Base-by-base conservation (phyloP, 2,329 filamentous ascomycete genomes). In the Lecanosticta acicola region DNA sequence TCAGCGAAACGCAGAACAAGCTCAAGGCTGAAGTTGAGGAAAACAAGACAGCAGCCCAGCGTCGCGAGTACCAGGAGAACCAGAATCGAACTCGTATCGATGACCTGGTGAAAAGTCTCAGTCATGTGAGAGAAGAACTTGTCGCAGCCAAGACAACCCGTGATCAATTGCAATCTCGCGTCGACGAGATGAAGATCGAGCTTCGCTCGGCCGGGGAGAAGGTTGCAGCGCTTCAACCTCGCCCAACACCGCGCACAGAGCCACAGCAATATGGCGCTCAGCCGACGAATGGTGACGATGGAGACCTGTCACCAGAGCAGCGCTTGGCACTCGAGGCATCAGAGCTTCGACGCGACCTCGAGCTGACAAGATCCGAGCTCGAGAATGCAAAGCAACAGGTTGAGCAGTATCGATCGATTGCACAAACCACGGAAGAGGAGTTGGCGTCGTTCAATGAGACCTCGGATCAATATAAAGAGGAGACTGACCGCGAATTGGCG, bases 41-140 rank as follows among this genome's bases (percentile, higher is more conserved):
- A 54, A 80, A 76, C 55, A 94, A 90, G 73, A 91, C 94, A 65
- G 72, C 85, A 26, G 77, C 85, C 49, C 73, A 93, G 41, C 82
- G 91, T 46, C 89, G 94, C 59, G 91, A 97, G 61, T 96, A 87
- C 53, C 93, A 98, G 50, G 80, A 84, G 34, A 84, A 88, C 55
- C 88, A 97, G 64, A 83, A 79, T 41, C 88, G 95, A 65, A 93
- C 89, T 67, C 82, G 90, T 41, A 93, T 97, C 50, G 91, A 98
- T 56, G 91, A 97, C 60, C 78, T 98, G 37, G 84, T 91, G 52
- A 75, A 83, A 24, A 91, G 81, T 58, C 73, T 96, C 33, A 78
- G 87, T 56, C 81, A 88, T 50, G 81, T 84, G 41, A 87, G 91
- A 36, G 90, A 97, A 66, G 89, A 96, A 58, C 78, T 94, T 41